Evolutionary conservation across 768 basidiomycete genomes (phyloP).

Genomic region (Termitomyces sp.): DNA sequence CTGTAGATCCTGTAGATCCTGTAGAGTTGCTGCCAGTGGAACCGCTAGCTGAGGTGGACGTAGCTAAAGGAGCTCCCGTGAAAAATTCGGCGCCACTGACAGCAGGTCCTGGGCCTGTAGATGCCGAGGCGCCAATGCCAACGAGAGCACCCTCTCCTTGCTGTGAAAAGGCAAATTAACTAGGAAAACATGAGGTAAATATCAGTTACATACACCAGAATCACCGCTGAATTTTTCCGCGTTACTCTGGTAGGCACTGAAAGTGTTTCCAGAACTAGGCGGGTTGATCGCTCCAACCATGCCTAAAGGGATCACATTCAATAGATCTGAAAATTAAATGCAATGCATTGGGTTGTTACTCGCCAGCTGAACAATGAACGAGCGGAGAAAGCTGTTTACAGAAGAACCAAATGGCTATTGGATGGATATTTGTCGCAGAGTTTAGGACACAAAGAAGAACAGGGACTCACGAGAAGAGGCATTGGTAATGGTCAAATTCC

Average conservation of each 20-base stretch:
- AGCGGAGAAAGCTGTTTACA: slow-evolving; percentile 40
- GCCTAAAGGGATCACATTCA: slow-evolving; percentile 16
- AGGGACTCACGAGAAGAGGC: slow-evolving; percentile 32
- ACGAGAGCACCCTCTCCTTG: slow-evolving; percentile 36
- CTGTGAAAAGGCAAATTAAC: slow-evolving; percentile 14
- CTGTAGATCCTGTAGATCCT: neutral
- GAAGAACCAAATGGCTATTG: slow-evolving; percentile 50
- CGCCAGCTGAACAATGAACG: slow-evolving; percentile 36
- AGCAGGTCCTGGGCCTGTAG: slow-evolving; percentile 34
- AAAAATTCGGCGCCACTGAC: slow-evolving; percentile 24
- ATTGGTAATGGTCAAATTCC: slow-evolving; percentile 47
- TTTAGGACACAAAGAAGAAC: neutral
- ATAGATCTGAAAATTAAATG: neutral
- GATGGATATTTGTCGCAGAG: neutral
- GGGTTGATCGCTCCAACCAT: slow-evolving; percentile 53
- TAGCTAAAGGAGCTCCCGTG: slow-evolving; percentile 18
- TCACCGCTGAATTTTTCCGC: slow-evolving; percentile 24
- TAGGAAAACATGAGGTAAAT: neutral
- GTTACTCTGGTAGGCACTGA: slow-evolving; percentile 26
- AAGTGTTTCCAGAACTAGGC: slow-evolving; percentile 34
- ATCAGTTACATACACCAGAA: slow-evolving; percentile 26
- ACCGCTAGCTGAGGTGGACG: neutral
- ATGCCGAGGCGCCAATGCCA: slow-evolving; percentile 44
- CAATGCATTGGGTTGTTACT: neutral
- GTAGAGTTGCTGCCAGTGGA: neutral